Conservation (phyloP, 2,329 filamentous ascomycete species). For the Aspergillus calidoustus region DNA sequence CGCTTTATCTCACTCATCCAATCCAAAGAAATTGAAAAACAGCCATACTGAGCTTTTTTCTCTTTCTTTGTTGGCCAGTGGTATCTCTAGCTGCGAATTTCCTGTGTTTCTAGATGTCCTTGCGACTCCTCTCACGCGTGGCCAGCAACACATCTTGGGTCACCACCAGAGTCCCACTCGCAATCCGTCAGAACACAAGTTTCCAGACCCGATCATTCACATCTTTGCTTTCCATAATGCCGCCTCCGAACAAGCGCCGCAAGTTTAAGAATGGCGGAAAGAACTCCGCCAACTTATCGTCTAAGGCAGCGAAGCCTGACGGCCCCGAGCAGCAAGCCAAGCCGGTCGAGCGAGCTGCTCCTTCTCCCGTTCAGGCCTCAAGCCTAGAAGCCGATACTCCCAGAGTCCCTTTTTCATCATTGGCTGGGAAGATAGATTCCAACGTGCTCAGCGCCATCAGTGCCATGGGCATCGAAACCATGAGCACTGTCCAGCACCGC, state of each 20-base stretch:
- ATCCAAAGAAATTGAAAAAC: not conserved
- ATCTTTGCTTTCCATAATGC: not conserved
- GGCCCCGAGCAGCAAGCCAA: not conserved
- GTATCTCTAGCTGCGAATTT: not conserved
- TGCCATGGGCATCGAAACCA: constrained; percentile 42
- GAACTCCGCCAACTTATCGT: not conserved
- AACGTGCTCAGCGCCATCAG: constrained; percentile 38
- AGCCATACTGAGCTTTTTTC: too few relatives aligned
- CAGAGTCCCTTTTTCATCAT: constrained; percentile 30
- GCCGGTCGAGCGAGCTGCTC: not conserved
- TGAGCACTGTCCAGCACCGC: constrained; percentile 61
- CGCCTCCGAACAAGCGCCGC: not conserved
- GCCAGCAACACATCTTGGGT: not conserved
- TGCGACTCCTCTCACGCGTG: not conserved
- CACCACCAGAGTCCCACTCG: not conserved
- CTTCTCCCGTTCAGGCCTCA: not conserved
- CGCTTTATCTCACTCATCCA: not conserved
- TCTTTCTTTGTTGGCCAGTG: too few relatives aligned
- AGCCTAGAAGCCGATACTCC: not conserved
- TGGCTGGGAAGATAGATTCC: constrained; percentile 42
- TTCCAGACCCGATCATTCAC: not conserved
- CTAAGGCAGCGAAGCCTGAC: not conserved
- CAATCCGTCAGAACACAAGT: not conserved
- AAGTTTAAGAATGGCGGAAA: not conserved
- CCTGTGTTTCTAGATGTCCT: not conserved